These are phyloP conservation scores for Camptophora hylomeconis DNA, from an alignment of 2,329 filamentous ascomycete species.

Conservation along the genomic window DNA sequence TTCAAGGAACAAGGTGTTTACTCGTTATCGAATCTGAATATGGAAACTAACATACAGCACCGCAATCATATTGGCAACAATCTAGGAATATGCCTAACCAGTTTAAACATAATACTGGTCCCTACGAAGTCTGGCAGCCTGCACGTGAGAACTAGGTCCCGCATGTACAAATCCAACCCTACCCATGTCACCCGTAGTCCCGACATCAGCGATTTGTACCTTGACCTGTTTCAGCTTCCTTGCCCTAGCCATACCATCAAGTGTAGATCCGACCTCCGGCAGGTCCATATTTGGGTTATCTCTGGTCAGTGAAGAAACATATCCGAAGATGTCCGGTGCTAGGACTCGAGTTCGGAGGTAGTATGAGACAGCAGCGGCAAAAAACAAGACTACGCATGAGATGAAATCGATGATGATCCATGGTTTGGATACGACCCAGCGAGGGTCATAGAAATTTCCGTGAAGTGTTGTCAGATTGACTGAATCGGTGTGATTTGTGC, in stretches of 20 bases:
- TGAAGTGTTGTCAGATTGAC: constrained; percentile 1
- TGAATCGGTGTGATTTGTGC: no score
- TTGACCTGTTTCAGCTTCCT: constrained; percentile 13
- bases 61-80: no score
- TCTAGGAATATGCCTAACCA: no score
- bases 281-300: constrained; percentile 16
- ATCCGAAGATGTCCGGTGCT: constrained; percentile 9
- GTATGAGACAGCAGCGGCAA: not conserved
- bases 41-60: no score
- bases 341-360: constrained; percentile 1
- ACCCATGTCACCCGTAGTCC: constrained; percentile 8
- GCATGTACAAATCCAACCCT: constrained; percentile 12
- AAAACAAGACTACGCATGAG: constrained; percentile 1
- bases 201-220: constrained; percentile 16
- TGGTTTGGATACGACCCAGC: constrained; percentile 2
- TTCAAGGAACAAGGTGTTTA: no score
- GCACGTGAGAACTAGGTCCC: no score
- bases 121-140: no score
- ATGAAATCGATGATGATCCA: constrained; percentile 4
- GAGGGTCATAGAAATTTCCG: constrained; percentile 2
- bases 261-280: constrained; percentile 12
- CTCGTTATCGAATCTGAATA: no score
- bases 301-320: constrained; percentile 15
- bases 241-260: constrained; percentile 14
- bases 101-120: no score